Conservation (phyloP, 2,329 filamentous ascomycete genomes). For the Endothia cerciana region DNA sequence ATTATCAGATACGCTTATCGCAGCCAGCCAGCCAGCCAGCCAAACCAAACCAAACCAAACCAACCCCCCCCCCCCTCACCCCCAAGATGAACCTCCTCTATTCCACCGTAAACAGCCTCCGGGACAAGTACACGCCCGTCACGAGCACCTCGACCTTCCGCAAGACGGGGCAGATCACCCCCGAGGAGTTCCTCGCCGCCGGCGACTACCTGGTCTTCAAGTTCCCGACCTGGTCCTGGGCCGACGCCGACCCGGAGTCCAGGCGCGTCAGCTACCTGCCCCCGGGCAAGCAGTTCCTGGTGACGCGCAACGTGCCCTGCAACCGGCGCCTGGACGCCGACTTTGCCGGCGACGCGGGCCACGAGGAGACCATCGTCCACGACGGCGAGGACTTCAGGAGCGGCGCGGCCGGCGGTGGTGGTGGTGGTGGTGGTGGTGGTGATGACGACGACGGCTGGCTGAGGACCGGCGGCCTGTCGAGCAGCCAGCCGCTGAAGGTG, state of each 20-base stretch:
- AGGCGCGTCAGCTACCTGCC: constrained; percentile 84
- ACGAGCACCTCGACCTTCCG: constrained; percentile 92
- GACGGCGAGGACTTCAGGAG: constrained; percentile 70
- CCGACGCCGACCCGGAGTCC: constrained; percentile 78
- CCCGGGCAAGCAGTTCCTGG: constrained; percentile 88
- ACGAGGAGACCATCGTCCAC: constrained; percentile 83
- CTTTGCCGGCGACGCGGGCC: constrained; percentile 85
- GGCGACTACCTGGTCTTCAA: constrained; percentile 99
- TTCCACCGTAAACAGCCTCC: constrained; percentile 72
- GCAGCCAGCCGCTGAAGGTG: constrained; percentile 75
- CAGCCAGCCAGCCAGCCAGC: no score
- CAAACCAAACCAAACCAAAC: no score
- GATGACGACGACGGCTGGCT: constrained; percentile 89
- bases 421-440: constrained; percentile 48
- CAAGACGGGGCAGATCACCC: constrained; percentile 91
- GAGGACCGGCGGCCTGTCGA: constrained; percentile 78
- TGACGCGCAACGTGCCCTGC: constrained; percentile 93
- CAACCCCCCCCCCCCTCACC: not conserved
- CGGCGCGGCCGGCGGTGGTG: constrained; percentile 46
- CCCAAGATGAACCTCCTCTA: constrained; percentile 17
- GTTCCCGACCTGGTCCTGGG: constrained; percentile 98
- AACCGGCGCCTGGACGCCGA: constrained; percentile 89
- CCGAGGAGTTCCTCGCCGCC: constrained; percentile 92
- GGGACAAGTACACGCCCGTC: constrained; percentile 89
- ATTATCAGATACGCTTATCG: no score